These are phyloP conservation scores for Meredithiella fracta DNA, from an alignment of 2,329 filamentous ascomycete species.

Conservation along the genomic window DNA sequence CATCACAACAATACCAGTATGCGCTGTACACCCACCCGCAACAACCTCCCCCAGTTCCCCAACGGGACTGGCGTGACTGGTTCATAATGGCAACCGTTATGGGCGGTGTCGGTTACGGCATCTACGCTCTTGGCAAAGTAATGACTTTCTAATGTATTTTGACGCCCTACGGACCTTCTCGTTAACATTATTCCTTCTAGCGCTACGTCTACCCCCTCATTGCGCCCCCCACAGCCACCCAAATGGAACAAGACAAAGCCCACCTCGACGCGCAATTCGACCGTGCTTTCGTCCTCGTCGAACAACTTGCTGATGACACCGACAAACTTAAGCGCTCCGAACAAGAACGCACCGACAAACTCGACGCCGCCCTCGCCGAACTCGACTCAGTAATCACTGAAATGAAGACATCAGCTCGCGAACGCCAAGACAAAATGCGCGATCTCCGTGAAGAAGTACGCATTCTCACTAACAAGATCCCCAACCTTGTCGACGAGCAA, in stretches of 20 bases:
- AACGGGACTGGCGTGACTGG: conserved; percentile 93
- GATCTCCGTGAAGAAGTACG: conserved; percentile 76
- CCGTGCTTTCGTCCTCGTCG: conserved; percentile 75
- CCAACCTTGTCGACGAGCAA: conserved; percentile 74
- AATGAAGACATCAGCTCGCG: conserved; percentile 63
- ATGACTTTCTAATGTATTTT: conserved; percentile 7
- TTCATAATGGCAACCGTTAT: conserved; percentile 98
- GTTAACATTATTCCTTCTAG: conserved; percentile 24
- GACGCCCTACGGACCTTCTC: neutral
- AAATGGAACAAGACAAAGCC: conserved; percentile 86
- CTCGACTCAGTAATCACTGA: conserved; percentile 70
- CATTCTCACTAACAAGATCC: conserved; percentile 66
- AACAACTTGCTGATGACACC: conserved; percentile 84
- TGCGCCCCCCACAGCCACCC: conserved; percentile 80
- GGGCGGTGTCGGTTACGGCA: conserved; percentile 71
- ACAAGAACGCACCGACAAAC: conserved; percentile 61
- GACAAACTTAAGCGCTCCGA: conserved; percentile 75
- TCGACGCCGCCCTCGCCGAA: conserved; percentile 68
- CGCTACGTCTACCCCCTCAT: conserved; percentile 86
- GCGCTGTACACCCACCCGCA: conserved; percentile 27
- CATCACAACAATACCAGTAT: conserved; percentile 27
- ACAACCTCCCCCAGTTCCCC: conserved; percentile 44
- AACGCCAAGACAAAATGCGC: conserved; percentile 75
- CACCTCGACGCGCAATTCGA: conserved; percentile 87
- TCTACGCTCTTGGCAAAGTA: conserved; percentile 79